phyloP scores from a whole-genome alignment of 1,139 yeast genomes.

The Kodamaea arcana region DNA sequence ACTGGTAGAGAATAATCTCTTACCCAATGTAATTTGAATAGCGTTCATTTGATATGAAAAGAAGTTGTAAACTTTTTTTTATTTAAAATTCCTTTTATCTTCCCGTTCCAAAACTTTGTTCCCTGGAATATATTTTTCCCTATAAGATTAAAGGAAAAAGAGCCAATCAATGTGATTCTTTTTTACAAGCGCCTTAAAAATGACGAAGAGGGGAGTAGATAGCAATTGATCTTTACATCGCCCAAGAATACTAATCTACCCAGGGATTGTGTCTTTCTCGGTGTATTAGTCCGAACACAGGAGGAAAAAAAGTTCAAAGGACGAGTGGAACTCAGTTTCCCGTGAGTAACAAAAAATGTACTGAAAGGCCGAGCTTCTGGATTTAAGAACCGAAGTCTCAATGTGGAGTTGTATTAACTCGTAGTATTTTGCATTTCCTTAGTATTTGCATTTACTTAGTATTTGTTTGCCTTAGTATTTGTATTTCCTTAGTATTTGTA shows the following conservation, averaged over 20 bases:
- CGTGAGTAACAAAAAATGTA: neutral
- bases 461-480: too few species aligned
- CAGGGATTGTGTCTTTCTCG: neutral
- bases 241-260: too few species aligned
- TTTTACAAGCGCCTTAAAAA: too few species aligned
- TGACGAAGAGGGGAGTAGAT: neutral
- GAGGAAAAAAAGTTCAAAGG: neutral
- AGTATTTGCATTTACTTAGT: too few species aligned
- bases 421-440: too few species aligned
- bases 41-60: neutral
- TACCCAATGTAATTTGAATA: constrained; percentile 8
- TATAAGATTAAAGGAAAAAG: too few species aligned
- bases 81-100: neutral
- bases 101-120: neutral
- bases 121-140: too few species aligned
- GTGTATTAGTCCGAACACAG: neutral
- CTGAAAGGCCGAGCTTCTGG: too few species aligned
- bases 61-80: neutral
- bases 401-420: too few species aligned
- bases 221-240: too few species aligned
- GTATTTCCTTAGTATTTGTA: too few species aligned
- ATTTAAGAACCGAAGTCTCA: too few species aligned
- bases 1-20: constrained; percentile 17
- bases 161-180: neutral
- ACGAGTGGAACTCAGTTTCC: neutral